Evolutionary conservation across 495 filamentous ascomycete species (phyloP), one percentile per base, ranked within the genome.

Genomic region (Parmelia sp.): DNA sequence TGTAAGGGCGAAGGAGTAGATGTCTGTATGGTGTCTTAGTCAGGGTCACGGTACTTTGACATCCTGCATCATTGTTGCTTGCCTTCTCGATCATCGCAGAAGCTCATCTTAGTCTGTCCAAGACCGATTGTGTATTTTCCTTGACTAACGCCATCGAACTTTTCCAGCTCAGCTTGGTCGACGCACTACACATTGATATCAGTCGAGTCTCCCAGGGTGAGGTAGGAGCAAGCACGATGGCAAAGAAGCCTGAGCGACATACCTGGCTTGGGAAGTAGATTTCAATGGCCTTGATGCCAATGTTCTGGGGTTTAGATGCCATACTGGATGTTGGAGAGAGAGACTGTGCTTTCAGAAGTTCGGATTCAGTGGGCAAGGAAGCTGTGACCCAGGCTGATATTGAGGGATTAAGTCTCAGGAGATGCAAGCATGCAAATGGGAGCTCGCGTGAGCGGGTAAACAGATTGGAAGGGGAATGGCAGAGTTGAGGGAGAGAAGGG

Each of bases 61-160:
- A 29, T 23, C 27, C 3, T 15, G 55, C 21, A 31, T 23, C 12
- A 14, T 51, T n/a, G 19, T 14, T 10, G 17, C 35, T 78, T 79
- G 96, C 93, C 93, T 83, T 98, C 94, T 71, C 92, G 85, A 77
- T 98, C 94, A 82, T 98, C 94, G 75, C 95, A 97, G 83, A 98
- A 98, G 84, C 89, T 92, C 94, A 98, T 98, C 80, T 94, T 96
- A 69, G 93, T 97, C 86, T 97, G 94, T 70, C 94, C 94, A 59
- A 98, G 89, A 81, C 94, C 94, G 79, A 98, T 98, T 69, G 94
- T 98, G 83, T 98, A 98, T 77, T 98, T 98, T 67, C 94, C 94
- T 57, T 84, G 74, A 71, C 85, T 86, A 68, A 96, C 95, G 76
- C 92, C 94, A 87, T 98, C 94, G 82, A 96, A 93, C 82, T 96